These are phyloP conservation scores for Firmiana major DNA, from an alignment of 345 rosid species.

Conservation along the genomic window DNA sequence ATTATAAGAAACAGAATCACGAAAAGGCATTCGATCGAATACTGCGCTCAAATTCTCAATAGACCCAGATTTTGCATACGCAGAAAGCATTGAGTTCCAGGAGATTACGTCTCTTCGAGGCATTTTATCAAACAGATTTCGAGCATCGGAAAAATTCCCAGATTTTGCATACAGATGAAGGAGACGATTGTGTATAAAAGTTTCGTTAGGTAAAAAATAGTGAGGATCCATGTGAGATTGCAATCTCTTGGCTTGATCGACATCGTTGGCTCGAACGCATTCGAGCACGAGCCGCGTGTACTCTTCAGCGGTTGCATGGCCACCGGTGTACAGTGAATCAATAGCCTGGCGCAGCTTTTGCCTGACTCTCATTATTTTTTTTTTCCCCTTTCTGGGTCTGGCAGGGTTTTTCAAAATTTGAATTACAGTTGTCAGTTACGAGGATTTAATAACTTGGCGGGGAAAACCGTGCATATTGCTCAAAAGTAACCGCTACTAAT, in stretches of 20 bases:
- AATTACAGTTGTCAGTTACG: conserved; percentile 24
- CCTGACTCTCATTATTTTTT: conserved; percentile 25
- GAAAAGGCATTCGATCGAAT: conserved; percentile 40
- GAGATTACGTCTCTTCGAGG: conserved; percentile 43
- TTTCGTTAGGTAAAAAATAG: conserved; percentile 31
- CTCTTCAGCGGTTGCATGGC: conserved; percentile 30
- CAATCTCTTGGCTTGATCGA: conserved; percentile 42
- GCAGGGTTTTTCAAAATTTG: not conserved
- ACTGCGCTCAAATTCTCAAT: conserved; percentile 34
- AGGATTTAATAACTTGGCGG: not conserved
- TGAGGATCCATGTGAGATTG: conserved; percentile 51
- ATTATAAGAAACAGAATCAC: conserved; percentile 53
- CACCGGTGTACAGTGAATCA: conserved; percentile 29
- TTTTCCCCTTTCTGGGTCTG: too few species aligned
- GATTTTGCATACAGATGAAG: conserved; percentile 44
- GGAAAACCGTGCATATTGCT: not conserved
- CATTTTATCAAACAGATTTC: conserved; percentile 54
- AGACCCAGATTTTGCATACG: conserved; percentile 34
- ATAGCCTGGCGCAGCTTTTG: conserved; percentile 42
- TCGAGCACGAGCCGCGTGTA: conserved; percentile 48
- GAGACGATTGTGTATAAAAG: conserved; percentile 49
- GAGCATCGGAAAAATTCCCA: conserved; percentile 32
- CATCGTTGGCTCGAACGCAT: conserved; percentile 44
- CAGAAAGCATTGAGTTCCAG: conserved; percentile 58
- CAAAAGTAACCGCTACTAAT: not conserved